Base-by-base conservation (phyloP, 768 basidiomycete species). In the Antrodiella citrinella region DNA sequence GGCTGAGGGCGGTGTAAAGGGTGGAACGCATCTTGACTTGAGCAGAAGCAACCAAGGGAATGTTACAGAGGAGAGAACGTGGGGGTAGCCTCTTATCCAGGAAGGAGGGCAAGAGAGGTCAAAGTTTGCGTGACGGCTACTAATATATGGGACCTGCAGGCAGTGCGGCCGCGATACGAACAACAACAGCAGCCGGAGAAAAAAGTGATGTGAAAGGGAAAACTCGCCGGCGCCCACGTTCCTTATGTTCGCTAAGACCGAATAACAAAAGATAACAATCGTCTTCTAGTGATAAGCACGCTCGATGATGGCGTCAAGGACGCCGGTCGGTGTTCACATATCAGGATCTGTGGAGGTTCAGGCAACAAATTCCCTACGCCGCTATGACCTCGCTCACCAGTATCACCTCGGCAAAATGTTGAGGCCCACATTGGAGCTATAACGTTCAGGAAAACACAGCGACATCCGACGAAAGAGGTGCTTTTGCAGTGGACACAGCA, bases 21-120 rank as follows among this genome's bases (percentile, higher is more conserved):
- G 51, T 42, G 43, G 47, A 45, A 41, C 55, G 57, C 54, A 58
- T 56, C 45, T 43, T 47, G 52, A 35, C 25, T 18, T n/a, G n/a
- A n/a, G n/a, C n/a, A n/a, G n/a, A n/a, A n/a, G n/a, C n/a, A 23
- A n/a, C 30, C n/a, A n/a, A 35, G 30, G 30, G 30, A 35, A 35
- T 35, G 44, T 24, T 26, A 19, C 4, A 25, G 38, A 38, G 19
- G 13, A 26, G 50, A 26, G 30, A 24, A 42, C 40, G 42, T 26
- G 38, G 48, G 30, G 24, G 48, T 18, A 47, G 40, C 20, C 4
- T 10, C n/a, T 13, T 30, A 26, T 22, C n/a, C 26, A 7, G 49
- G 41, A 24, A 46, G 26, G 46, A 22, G 39, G 50, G 41, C 15
- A 38, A 46, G 45, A 19, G 9, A 23, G 11, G 45, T 12, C 21